phyloP scores from a whole-genome alignment of 352 stramenopile species.

The Phytophthora quininea region DNA sequence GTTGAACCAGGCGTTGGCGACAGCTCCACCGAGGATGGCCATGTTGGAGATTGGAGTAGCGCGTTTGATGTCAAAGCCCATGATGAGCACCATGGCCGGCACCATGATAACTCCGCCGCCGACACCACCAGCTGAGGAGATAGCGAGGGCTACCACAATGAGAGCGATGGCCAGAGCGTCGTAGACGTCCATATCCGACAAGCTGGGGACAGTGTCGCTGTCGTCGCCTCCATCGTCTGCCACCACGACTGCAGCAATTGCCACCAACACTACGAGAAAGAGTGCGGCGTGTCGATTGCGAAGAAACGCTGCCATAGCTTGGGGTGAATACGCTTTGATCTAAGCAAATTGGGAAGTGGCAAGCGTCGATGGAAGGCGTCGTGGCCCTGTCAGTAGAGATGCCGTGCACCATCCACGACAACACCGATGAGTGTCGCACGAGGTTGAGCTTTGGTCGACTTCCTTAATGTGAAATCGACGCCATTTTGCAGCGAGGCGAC shows the following conservation, averaged over 20 bases:
- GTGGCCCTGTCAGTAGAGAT: background rate
- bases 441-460: background rate
- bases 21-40: conserved; percentile 56
- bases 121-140: conserved; percentile 48
- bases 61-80: conserved; percentile 66
- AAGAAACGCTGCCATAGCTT: background rate
- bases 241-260: conserved; percentile 2
- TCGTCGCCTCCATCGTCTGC: conserved; percentile 15
- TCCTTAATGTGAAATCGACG: background rate
- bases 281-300: background rate
- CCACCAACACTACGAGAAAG: conserved; percentile 5
- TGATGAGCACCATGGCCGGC: conserved; percentile 55
- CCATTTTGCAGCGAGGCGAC: background rate
- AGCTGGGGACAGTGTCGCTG: conserved; percentile 7
- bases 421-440: background rate
- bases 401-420: background rate
- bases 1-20: conserved; percentile 64
- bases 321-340: background rate
- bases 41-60: conserved; percentile 60
- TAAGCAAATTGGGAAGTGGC: conserved; percentile 3
- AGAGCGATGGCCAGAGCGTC: conserved; percentile 46
- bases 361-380: background rate
- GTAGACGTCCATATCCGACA: conserved; percentile 42
- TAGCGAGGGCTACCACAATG: conserved; percentile 45
- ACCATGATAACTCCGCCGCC: conserved; percentile 54